A percentile compares a stretch with the other conserved stretches of the same genome.
Conservation (phyloP, 2,329 filamentous ascomycete genomes). For the Coniochaeta ligniaria region DNA sequence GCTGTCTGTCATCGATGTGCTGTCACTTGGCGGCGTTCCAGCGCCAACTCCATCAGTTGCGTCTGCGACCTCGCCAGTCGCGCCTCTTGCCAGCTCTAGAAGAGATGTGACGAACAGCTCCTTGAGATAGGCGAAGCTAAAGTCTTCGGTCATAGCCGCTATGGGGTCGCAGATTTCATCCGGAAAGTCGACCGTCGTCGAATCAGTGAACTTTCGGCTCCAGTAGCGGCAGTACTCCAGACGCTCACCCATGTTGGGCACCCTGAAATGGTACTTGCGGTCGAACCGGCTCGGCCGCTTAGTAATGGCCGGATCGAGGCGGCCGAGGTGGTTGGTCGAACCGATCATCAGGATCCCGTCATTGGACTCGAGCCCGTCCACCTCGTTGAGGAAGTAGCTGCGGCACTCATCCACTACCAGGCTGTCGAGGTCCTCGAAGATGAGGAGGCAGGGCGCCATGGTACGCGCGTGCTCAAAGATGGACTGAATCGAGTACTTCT, state of each 20-base stretch:
- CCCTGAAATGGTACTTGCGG: constrained; percentile 45
- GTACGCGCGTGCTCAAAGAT: constrained; percentile 41
- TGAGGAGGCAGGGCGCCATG: constrained; percentile 47
- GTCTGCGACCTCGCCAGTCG: constrained; percentile 3
- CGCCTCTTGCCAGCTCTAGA: constrained; percentile 5
- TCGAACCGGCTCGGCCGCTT: constrained; percentile 49
- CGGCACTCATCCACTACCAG: constrained; percentile 41
- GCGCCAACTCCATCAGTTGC: background rate
- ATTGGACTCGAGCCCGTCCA: constrained; percentile 51
- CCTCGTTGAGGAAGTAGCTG: constrained; percentile 53
- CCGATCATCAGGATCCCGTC: constrained; percentile 51
- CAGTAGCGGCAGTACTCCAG: constrained; percentile 43
- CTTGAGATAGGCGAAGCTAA: constrained; percentile 9
- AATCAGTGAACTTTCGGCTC: constrained; percentile 22
- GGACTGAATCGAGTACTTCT: constrained; percentile 35
- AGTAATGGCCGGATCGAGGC: constrained; percentile 45
- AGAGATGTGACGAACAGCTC: no score
- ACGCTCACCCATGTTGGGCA: constrained; percentile 33
- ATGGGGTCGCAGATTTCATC: constrained; percentile 7
- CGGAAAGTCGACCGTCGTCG: constrained; percentile 6
- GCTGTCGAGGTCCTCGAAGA: constrained; percentile 54
- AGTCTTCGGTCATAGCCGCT: constrained; percentile 8
- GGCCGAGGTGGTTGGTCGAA: constrained; percentile 44
- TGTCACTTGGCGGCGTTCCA: background rate
- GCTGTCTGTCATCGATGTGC: background rate